Evolutionary conservation across 129 eudicot genomes (phyloP).

Genomic region (Mikania micrantha): DNA sequence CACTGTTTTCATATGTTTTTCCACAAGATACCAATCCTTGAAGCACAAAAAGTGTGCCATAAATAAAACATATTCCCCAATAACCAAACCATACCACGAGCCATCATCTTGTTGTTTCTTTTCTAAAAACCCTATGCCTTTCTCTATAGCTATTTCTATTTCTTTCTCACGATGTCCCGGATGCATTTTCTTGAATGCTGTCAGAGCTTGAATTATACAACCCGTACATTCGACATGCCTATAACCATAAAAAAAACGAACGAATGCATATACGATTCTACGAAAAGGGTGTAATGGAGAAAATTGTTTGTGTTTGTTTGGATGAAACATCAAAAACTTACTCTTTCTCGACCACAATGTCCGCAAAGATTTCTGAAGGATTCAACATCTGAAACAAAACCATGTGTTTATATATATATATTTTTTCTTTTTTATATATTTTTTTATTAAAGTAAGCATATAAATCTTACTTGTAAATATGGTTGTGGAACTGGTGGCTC

Average conservation of each 20-base stretch:
- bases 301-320: no score
- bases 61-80: slow-evolving; percentile 59
- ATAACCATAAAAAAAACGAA: no score
- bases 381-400: slow-evolving; percentile 24
- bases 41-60: slow-evolving; percentile 44
- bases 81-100: slow-evolving; percentile 45
- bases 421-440: no score
- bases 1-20: slow-evolving; percentile 42
- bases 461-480: slow-evolving; percentile 18
- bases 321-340: no score
- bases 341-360: slow-evolving; percentile 40
- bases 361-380: slow-evolving; percentile 41
- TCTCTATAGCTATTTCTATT: slow-evolving; percentile 22
- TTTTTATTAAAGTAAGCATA: no score
- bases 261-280: no score
- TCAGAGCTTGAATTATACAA: slow-evolving; percentile 17
- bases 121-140: slow-evolving; percentile 26
- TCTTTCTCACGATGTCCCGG: slow-evolving; percentile 24
- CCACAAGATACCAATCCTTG: slow-evolving; percentile 38
- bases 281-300: no score
- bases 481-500: slow-evolving; percentile 34
- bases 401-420: not conserved
- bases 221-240: slow-evolving; percentile 42
- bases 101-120: slow-evolving; percentile 20
- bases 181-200: slow-evolving; percentile 14